Evolutionary conservation across 2,329 filamentous ascomycete species (phyloP).

Genomic region (Volutella citrinella): DNA sequence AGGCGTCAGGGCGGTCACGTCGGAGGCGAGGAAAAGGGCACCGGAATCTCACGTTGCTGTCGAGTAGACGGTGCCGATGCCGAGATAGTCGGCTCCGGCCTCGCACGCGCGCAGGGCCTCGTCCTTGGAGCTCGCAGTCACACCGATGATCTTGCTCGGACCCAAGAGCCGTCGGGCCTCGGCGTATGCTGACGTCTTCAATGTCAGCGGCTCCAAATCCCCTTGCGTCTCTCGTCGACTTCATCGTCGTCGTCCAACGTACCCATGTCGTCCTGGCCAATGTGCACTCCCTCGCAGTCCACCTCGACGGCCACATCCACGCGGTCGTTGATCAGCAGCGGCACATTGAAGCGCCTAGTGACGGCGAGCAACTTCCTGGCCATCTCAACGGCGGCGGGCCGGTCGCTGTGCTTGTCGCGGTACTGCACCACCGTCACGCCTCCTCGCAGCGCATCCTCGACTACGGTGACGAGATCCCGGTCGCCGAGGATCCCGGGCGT

Average conservation of each 20-base stretch:
- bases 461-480: slow-evolving; percentile 67
- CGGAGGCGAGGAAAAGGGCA: slow-evolving; percentile 2
- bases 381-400: slow-evolving; percentile 65
- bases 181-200: slow-evolving; percentile 18
- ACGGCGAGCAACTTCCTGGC: slow-evolving; percentile 69
- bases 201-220: slow-evolving; percentile 3
- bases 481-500: slow-evolving; percentile 78
- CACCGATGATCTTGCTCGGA: slow-evolving; percentile 76
- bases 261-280: slow-evolving; percentile 94
- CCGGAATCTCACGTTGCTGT: slow-evolving; percentile 64
- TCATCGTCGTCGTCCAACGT: slow-evolving; percentile 24
- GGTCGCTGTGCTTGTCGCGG: slow-evolving; percentile 82
- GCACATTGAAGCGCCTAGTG: slow-evolving; percentile 65
- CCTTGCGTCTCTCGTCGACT: neutral
- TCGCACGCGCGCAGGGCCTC: slow-evolving; percentile 72
- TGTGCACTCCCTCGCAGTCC: slow-evolving; percentile 86
- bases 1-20: no score
- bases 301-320: slow-evolving; percentile 84
- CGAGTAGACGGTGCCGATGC: slow-evolving; percentile 84
- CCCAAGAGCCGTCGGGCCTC: slow-evolving; percentile 71
- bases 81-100: slow-evolving; percentile 84
- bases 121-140: slow-evolving; percentile 72
- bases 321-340: slow-evolving; percentile 89
- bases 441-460: slow-evolving; percentile 71
- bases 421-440: slow-evolving; percentile 88